Conservation (phyloP, 129 eudicot species). For the Flaveria brownii region DNA sequence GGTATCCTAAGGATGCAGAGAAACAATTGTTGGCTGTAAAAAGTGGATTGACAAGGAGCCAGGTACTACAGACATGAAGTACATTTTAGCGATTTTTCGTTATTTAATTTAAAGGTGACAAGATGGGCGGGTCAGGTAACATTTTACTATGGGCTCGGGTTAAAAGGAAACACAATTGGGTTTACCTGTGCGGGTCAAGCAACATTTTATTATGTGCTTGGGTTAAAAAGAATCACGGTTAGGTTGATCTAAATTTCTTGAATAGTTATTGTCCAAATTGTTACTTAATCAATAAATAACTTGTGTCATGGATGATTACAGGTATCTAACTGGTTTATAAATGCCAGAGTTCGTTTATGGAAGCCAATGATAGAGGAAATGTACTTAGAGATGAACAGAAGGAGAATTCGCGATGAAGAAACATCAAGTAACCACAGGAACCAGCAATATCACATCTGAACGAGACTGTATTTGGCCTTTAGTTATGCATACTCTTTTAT, state of each 20-base stretch:
- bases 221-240: too few relatives aligned
- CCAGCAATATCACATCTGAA: slow-evolving; percentile 31
- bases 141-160: background rate
- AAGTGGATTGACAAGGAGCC: slow-evolving; percentile 92
- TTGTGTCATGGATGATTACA: slow-evolving; percentile 23
- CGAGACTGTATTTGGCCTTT: background rate
- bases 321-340: slow-evolving; percentile 93
- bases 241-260: too few relatives aligned
- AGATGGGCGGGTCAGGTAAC: background rate
- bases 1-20: slow-evolving; percentile 97
- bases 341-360: slow-evolving; percentile 92
- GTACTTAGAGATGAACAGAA: slow-evolving; percentile 83
- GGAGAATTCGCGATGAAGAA: slow-evolving; percentile 51
- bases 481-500: slow-evolving; percentile 12
- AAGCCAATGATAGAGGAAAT: slow-evolving; percentile 93
- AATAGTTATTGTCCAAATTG: background rate
- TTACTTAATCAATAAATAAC: background rate
- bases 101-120: background rate
- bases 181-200: background rate
- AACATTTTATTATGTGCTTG: background rate
- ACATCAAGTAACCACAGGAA: slow-evolving; percentile 31
- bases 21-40: slow-evolving; percentile 91
- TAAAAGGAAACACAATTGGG: background rate
- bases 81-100: background rate
- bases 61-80: slow-evolving; percentile 46